Percentiles rank a stretch among this genome's conserved stretches.
phyloP scores from a whole-genome alignment of 192 early-diverging fungal genomes.

The Backusella sp. region DNA sequence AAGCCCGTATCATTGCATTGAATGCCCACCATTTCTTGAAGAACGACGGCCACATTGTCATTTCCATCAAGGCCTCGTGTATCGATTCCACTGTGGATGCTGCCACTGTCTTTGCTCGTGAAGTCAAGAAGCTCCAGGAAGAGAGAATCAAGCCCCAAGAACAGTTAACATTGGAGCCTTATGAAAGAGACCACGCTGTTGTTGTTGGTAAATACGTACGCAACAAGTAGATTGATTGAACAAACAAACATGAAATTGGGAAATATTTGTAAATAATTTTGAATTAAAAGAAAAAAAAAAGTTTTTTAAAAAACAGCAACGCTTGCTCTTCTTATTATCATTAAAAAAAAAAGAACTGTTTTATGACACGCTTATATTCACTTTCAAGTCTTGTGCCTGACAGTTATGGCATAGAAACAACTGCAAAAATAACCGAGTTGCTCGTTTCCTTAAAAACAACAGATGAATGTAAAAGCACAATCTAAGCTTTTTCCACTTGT shows the following conservation, averaged over 20 bases:
- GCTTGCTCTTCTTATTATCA: not conserved
- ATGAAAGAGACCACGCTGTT: conserved; percentile 98
- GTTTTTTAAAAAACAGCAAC: not conserved
- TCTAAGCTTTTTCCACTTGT: not conserved
- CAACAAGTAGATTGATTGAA: conserved; percentile 43
- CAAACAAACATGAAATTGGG: not conserved
- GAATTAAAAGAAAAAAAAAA: not conserved
- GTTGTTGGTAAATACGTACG: conserved; percentile 87
- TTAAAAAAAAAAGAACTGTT: not conserved
- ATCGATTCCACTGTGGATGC: conserved; percentile 98
- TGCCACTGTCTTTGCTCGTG: conserved; percentile 92
- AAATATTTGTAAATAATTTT: not conserved
- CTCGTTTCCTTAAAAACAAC: not conserved
- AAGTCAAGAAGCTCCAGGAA: conserved; percentile 92
- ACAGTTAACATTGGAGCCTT: conserved; percentile 96
- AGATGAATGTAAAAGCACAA: not conserved
- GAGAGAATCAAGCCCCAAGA: conserved; percentile 90
- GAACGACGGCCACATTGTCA: conserved; percentile 96
- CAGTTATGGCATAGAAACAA: conserved; percentile 8
- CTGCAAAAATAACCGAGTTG: conserved; percentile 13
- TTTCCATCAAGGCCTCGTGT: conserved; percentile 99
- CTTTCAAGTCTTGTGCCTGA: conserved; percentile 10
- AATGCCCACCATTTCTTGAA: conserved; percentile 98
- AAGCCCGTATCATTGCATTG: conserved; percentile 97
- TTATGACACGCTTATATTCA: not conserved